These are phyloP conservation scores for Penicillium goetzii DNA, from an alignment of 495 filamentous ascomycete species.

Conservation along the genomic window DNA sequence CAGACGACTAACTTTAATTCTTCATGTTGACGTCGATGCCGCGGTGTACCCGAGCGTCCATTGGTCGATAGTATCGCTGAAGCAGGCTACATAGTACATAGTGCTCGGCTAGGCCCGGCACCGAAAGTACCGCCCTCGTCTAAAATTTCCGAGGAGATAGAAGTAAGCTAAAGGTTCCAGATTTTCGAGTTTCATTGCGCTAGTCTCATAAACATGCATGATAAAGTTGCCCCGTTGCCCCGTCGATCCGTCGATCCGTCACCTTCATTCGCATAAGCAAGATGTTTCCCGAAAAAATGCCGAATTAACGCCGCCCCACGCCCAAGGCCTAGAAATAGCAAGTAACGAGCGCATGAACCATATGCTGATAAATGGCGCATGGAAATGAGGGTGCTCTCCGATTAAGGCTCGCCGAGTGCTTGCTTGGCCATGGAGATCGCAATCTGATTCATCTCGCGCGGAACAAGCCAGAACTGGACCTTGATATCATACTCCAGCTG, in stretches of 20 bases:
- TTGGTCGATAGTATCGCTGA: background rate
- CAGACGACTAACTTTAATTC: background rate
- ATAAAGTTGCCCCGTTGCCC: background rate
- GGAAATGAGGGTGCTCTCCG: background rate
- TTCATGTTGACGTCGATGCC: conserved; percentile 8
- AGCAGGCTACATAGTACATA: background rate
- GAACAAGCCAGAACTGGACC: conserved; percentile 26
- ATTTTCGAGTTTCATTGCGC: background rate
- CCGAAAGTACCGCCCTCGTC: background rate
- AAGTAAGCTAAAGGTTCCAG: background rate
- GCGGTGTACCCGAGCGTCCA: background rate
- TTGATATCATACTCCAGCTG: conserved; percentile 16
- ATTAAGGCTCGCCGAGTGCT: background rate
- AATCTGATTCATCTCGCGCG: background rate
- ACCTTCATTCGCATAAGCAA: background rate
- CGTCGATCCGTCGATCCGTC: background rate
- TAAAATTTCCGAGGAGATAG: background rate
- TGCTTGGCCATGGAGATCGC: background rate
- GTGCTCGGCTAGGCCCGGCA: background rate
- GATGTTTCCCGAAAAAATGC: background rate
- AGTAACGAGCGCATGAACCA: background rate
- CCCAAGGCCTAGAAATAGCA: background rate
- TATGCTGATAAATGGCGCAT: no score
- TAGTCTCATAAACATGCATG: background rate
- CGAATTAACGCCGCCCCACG: background rate